A percentile compares a stretch with the other conserved stretches of the same genome.
Evolutionary conservation across 1,139 yeast species (phyloP).

Genomic region (Lodderomyces orthopsilosis): DNA sequence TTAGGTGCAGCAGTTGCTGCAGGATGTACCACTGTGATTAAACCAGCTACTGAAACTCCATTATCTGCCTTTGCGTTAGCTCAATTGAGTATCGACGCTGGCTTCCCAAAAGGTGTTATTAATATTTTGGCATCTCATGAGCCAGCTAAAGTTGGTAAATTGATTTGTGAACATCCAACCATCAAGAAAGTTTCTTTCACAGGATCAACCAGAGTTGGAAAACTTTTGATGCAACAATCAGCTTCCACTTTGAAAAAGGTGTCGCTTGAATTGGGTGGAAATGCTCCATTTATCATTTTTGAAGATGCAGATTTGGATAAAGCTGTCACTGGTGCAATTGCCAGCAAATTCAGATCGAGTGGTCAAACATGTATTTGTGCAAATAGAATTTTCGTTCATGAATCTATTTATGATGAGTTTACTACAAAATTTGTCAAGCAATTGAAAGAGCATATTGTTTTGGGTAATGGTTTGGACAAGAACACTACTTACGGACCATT

Average conservation of each 20-base stretch:
- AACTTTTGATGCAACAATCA: slow-evolving; percentile 73
- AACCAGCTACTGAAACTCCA: slow-evolving; percentile 92
- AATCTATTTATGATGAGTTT: slow-evolving; percentile 61
- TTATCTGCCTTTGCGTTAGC: slow-evolving; percentile 81
- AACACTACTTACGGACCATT: slow-evolving; percentile 79
- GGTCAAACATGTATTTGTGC: slow-evolving; percentile 94
- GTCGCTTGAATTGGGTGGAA: slow-evolving; percentile 89
- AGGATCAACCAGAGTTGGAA: slow-evolving; percentile 85
- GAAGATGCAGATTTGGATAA: slow-evolving; percentile 76
- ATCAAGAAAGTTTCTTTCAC: slow-evolving; percentile 84
- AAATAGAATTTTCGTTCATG: slow-evolving; percentile 77
- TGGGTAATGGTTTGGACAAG: slow-evolving; percentile 74
- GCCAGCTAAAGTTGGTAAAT: slow-evolving; percentile 62
- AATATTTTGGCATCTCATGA: slow-evolving; percentile 64
- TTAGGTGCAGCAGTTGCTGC: slow-evolving; percentile 91
- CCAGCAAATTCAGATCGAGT: slow-evolving; percentile 60
- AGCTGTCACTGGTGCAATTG: slow-evolving; percentile 74
- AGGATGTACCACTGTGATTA: slow-evolving; percentile 86
- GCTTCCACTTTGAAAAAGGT: slow-evolving; percentile 77
- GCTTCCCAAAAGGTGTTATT: slow-evolving; percentile 81
- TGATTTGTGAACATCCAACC: slow-evolving; percentile 63
- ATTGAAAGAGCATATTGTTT: slow-evolving; percentile 47
- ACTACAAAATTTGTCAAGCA: slow-evolving; percentile 41
- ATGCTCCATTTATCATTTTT: slow-evolving; percentile 88
- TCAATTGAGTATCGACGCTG: slow-evolving; percentile 69